Evolutionary conservation across 2,329 filamentous ascomycete genomes (phyloP).

Genomic region (Cladophialophora carrionii): DNA sequence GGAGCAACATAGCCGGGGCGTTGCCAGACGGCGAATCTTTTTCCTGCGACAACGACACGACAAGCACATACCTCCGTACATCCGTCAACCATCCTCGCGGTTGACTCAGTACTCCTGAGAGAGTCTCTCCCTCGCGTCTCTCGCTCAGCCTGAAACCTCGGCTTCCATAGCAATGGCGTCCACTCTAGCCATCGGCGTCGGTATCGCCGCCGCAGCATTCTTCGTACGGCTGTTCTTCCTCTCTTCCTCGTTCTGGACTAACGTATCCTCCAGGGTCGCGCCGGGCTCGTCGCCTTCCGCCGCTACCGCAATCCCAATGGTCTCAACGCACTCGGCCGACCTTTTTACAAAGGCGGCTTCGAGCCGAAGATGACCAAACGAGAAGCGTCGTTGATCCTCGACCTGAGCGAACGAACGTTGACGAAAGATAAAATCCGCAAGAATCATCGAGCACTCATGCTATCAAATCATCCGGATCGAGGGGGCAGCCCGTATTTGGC

Average conservation of each 20-base stretch:
- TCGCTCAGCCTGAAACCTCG: background rate
- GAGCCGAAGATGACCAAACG: conserved; percentile 90
- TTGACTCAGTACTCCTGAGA: background rate
- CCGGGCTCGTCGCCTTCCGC: conserved; percentile 85
- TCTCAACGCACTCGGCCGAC: conserved; percentile 78
- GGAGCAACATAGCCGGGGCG: background rate
- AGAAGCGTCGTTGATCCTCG: conserved; percentile 87
- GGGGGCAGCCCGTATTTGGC: conserved; percentile 95
- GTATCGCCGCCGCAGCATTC: conserved; percentile 67
- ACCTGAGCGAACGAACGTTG: conserved; percentile 84
- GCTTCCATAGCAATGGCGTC: conserved; percentile 46
- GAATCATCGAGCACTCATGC: conserved; percentile 92
- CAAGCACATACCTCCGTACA: background rate
- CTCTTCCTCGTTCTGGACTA: conserved; percentile 2
- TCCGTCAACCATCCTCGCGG: background rate
- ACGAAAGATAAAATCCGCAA: conserved; percentile 95
- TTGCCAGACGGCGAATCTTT: conserved; percentile 4
- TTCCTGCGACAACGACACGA: background rate
- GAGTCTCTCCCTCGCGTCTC: background rate
- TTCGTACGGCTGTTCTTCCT: conserved; percentile 64
- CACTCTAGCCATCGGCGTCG: conserved; percentile 50
- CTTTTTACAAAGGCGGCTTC: conserved; percentile 99
- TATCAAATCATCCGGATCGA: conserved; percentile 96
- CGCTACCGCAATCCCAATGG: conserved; percentile 69
- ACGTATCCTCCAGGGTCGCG: conserved; percentile 70